Base-by-base conservation (phyloP, 106 monocot genomes). In the Allium cepa region DNA sequence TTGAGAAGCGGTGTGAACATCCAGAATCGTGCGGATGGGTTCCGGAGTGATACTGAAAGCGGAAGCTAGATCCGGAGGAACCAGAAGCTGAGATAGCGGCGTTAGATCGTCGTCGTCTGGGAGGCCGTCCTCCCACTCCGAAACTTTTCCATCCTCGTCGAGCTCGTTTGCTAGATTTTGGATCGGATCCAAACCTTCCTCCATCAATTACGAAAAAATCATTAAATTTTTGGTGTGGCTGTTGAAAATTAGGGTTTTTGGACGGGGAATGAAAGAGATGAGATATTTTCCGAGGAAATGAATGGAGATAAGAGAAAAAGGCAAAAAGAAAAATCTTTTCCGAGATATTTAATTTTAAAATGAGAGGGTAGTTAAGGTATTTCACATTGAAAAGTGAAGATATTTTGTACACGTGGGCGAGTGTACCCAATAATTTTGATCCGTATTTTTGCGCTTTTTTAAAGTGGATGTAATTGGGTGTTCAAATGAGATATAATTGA, bases 31-130 rank as follows among this genome's bases (percentile, higher is more conserved):
- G 1, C 75, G 70, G 0, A 65, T 17, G 4, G 82, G 82, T 53
- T 87, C 87, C n/a, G 68, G 82, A 36, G 75, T 63, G 75, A 92
- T 76, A 71, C 82, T 78, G 77, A 92, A 87, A 16, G 91, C 87
- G 7, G 80, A 75, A 17, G 87, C 87, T 10, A 92, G 82, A 45
- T 82, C 74, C 18, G 77, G 79, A 10, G 87, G 73, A 64, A 91
- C 66, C 71, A 91, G 50, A 9, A 67, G 59, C 72, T 84, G 87
- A 10, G 78, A 71, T 3, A 91, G 70, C 7, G 87, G 84, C 60
- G 70, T 77, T 14, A 87, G 79, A 15, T 87, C 82, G 47, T 84
- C 80, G 60, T 53, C 71, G 8, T 62, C 36, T 5, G 87, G 91
- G 58, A 91, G 84, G 1, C 84, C 91, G 49, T 60, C 16, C 72